Percentiles rank a stretch among this genome's conserved stretches.
These are phyloP conservation scores for Gelatoporia subvermispora DNA, from an alignment of 768 basidiomycete genomes.

Conservation along the genomic window DNA sequence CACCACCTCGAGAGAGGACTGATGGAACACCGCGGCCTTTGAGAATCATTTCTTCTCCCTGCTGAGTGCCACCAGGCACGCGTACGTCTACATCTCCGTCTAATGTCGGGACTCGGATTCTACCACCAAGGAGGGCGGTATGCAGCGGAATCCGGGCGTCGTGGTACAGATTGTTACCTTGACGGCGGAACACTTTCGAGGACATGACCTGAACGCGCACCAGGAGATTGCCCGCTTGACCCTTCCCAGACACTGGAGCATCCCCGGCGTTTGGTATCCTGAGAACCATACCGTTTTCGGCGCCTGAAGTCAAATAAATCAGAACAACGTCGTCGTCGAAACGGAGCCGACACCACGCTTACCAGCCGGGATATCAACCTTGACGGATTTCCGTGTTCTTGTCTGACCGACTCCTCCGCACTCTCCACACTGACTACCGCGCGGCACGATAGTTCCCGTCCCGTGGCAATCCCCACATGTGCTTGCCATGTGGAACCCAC, in stretches of 20 bases:
- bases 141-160: constrained; percentile 88
- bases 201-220: constrained; percentile 81
- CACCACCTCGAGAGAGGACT: constrained; percentile 42
- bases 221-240: constrained; percentile 77
- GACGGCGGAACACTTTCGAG: constrained; percentile 82
- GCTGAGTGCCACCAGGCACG: constrained; percentile 89
- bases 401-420: constrained; percentile 90
- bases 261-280: constrained; percentile 80
- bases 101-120: constrained; percentile 87
- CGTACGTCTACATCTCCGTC: constrained; percentile 95
- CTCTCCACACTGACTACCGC: constrained; percentile 66
- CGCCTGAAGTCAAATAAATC: constrained; percentile 42
- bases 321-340: constrained; percentile 6
- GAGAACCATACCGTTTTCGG: constrained; percentile 93
- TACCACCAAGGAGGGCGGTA: constrained; percentile 87
- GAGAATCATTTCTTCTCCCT: constrained; percentile 94
- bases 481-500: constrained; percentile 95
- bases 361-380: constrained; percentile 86
- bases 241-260: constrained; percentile 74
- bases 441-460: constrained; percentile 73
- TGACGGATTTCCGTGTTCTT: constrained; percentile 67
- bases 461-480: constrained; percentile 85
- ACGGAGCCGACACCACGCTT: constrained; percentile 24
- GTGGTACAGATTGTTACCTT: constrained; percentile 89
- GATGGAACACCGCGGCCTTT: constrained; percentile 78